A percentile compares a stretch with the other conserved stretches of the same genome.
These are phyloP conservation scores for Lasiodiplodia gonubiensis DNA, from an alignment of 2,329 filamentous ascomycete species.

Conservation along the genomic window DNA sequence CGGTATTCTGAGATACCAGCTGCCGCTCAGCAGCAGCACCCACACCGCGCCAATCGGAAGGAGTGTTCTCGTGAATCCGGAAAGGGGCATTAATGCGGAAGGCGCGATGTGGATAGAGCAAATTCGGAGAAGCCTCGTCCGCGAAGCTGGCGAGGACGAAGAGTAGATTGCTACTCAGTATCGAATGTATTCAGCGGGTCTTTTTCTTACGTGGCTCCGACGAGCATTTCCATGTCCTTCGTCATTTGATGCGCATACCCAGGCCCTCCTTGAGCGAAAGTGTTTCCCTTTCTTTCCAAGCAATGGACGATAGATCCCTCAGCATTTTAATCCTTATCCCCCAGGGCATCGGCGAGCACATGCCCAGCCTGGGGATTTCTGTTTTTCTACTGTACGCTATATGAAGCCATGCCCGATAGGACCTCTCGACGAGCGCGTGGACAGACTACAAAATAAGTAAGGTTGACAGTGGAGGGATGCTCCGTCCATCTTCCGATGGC, in stretches of 20 bases:
- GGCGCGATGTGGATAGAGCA: constrained; percentile 28
- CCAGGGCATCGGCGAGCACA: neutral
- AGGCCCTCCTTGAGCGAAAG: constrained; percentile 20
- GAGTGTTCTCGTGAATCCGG: constrained; percentile 37
- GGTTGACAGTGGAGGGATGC: neutral
- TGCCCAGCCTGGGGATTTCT: neutral
- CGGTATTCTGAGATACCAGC: constrained; percentile 83
- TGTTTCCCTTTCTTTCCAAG: constrained; percentile 3
- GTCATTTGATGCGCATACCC: constrained; percentile 24
- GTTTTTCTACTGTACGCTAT: constrained; percentile 19
- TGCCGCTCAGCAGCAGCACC: constrained; percentile 63
- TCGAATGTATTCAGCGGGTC: neutral
- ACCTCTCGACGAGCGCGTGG: neutral
- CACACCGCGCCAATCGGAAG: constrained; percentile 58
- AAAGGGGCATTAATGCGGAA: constrained; percentile 20
- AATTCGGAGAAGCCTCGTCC: neutral
- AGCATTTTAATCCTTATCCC: neutral
- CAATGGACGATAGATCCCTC: constrained; percentile 17
- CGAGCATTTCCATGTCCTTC: constrained; percentile 2
- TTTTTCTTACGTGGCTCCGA: neutral
- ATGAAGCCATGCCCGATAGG: constrained; percentile 15
- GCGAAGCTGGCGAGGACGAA: constrained; percentile 8
- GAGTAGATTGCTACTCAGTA: neutral
- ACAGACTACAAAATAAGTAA: constrained; percentile 3
- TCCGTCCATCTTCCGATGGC: neutral